A percentile compares a stretch with the other conserved stretches of the same genome.
Conservation (phyloP, 2,329 filamentous ascomycete species). For the Monilinia polystroma region DNA sequence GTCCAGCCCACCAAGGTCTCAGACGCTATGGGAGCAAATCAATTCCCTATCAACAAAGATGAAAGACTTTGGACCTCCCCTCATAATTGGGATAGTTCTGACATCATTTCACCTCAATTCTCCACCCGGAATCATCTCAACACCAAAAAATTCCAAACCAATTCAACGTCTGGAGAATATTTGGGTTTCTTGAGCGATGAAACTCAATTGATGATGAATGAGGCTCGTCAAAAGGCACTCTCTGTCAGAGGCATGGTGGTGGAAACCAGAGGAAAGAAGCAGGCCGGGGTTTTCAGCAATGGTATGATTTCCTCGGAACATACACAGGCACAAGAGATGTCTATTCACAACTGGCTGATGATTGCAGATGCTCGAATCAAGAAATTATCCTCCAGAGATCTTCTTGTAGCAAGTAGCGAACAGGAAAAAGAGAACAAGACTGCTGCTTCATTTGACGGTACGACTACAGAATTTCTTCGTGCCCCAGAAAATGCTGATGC, state of each 20-base stretch:
- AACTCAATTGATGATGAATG: not conserved
- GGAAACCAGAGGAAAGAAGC: accelerated
- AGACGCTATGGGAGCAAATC: no score
- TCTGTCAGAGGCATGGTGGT: accelerated
- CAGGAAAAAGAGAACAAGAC: not conserved
- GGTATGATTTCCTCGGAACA: not conserved
- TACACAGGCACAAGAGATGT: no score
- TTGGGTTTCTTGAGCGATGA: not conserved
- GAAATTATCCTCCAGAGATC: not conserved
- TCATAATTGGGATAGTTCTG: not conserved
- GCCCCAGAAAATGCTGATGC: not conserved
- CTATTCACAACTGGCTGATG: not conserved
- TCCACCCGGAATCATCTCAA: not conserved
- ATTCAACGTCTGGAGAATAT: accelerated
- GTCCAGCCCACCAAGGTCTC: not conserved
- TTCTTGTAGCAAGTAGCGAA: not conserved
- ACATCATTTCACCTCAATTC: not conserved
- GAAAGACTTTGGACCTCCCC: not conserved
- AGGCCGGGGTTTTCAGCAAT: no score
- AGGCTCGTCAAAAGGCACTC: not conserved
- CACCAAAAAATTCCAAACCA: not conserved
- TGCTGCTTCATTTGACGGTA: not conserved
- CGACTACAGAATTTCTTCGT: not conserved
- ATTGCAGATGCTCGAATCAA: not conserved
- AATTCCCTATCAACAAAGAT: not conserved